Conservation (phyloP, 176 grass and related monocot genomes). For the Avena sativa region DNA sequence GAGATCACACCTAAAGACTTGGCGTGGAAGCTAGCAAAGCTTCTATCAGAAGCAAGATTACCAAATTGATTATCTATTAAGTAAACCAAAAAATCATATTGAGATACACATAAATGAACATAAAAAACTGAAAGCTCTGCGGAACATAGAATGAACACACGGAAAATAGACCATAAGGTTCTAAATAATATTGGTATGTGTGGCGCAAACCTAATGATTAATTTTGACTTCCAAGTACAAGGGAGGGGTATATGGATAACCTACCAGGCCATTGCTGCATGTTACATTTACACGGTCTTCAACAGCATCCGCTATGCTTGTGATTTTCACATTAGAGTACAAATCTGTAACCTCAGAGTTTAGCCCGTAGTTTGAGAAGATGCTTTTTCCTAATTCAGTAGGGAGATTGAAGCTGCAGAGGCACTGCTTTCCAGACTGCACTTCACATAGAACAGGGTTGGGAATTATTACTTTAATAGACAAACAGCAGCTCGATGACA, state of each 20-base stretch:
- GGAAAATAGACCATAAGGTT: neutral
- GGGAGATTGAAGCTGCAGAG: slow-evolving; percentile 85
- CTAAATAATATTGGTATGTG: neutral
- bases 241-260: slow-evolving; percentile 3
- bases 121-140: neutral
- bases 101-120: slow-evolving; percentile 16
- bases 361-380: slow-evolving; percentile 39
- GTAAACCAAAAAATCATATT: neutral
- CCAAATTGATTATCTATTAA: neutral
- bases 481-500: slow-evolving; percentile 26
- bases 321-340: slow-evolving; percentile 70
- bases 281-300: slow-evolving; percentile 83
- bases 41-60: neutral
- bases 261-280: slow-evolving; percentile 82
- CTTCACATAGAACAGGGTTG: slow-evolving; percentile 35
- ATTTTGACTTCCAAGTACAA: slow-evolving; percentile 14
- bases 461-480: slow-evolving; percentile 34
- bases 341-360: slow-evolving; percentile 42
- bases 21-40: neutral
- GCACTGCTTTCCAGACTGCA: slow-evolving; percentile 94
- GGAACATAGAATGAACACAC: slow-evolving; percentile 30
- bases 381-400: slow-evolving; percentile 54
- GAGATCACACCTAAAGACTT: slow-evolving; percentile 25
- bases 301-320: slow-evolving; percentile 82
- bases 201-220: slow-evolving; percentile 25